Evolutionary conservation across 441 rosid genomes (phyloP), one percentile per base, ranked within the genome.

Genomic region (Manihot esculenta): DNA sequence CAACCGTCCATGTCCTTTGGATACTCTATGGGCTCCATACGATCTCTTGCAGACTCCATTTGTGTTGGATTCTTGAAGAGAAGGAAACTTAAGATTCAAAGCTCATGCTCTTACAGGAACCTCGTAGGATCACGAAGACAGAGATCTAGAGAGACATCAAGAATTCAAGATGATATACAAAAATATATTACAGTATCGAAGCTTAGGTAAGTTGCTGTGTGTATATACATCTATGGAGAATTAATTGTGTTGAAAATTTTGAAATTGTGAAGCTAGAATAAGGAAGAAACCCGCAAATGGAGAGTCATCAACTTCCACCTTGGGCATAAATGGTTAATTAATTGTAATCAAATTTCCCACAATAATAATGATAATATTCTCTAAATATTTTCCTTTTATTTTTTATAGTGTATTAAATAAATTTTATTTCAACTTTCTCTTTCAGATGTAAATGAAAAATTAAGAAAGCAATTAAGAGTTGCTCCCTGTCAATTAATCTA

Each of bases 21-120:
- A 94, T 44, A 90, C 97, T 7, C 82, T 92, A 3, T 94, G 99
- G 99, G 87, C 99, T 64, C 99, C 97, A 1, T 94, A 94, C 14
- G 97, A 94, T 86, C 93, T 94, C 38, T 73, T 94, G 41, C 92
- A 89, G 64, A 80, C 89, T 27, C 96, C 92, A 1, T 93, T 83
- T 57, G 76, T 88, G 21, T 70, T 94, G 82, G 98, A 91, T 72
- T 88, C 89, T 68, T 90, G 77, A 80, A 24, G 30, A 44, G 30
- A 26, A 10, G 11, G 15, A 15, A 44, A 44, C 48, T 15, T n/a
- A n/a, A n/a, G n/a, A n/a, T n/a, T n/a, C n/a, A n/a, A 35, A 35
- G 41, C 3, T 35, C 5, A 35, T 35, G 38, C 10, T 0, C 18
- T 18, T 15, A 49, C 53, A 5, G 20, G 20, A 49, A 49, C 3